A percentile compares a stretch with the other conserved stretches of the same genome.
Conservation (phyloP, 805 yeast species). For the Schwanniomyces occidentalis region DNA sequence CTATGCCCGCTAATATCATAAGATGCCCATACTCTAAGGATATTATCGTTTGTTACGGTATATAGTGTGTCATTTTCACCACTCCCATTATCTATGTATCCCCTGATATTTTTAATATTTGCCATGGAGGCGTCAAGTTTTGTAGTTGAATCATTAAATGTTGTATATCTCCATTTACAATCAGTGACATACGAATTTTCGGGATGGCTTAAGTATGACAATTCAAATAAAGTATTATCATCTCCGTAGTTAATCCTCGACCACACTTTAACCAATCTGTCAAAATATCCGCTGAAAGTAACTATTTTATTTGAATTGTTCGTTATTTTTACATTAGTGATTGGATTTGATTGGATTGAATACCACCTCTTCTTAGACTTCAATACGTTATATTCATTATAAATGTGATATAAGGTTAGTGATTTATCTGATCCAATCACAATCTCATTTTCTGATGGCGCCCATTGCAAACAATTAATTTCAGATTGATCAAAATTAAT, state of each 20-base stretch:
- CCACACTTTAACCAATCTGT: conserved; percentile 76
- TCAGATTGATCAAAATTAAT: conserved; percentile 9
- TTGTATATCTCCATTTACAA: conserved; percentile 54
- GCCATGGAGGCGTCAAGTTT: conserved; percentile 25
- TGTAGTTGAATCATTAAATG: conserved; percentile 7
- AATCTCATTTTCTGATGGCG: conserved; percentile 51
- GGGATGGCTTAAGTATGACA: conserved; percentile 68
- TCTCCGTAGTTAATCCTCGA: conserved; percentile 67
- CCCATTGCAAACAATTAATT: conserved; percentile 55
- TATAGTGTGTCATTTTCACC: conserved; percentile 49
- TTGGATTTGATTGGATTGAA: conserved; percentile 59
- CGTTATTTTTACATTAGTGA: conserved; percentile 57
- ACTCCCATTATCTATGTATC: conserved; percentile 30
- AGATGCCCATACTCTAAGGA: conserved; percentile 68
- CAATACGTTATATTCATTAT: conserved; percentile 46
- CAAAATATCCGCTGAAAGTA: conserved; percentile 63
- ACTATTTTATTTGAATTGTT: conserved; percentile 64
- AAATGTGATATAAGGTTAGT: conserved; percentile 55
- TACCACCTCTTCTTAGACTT: conserved; percentile 43
- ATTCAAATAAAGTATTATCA: conserved; percentile 58
- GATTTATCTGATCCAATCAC: conserved; percentile 55
- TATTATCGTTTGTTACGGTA: conserved; percentile 60
- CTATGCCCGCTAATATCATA: conserved; percentile 60
- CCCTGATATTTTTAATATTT: conserved; percentile 34
- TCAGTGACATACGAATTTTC: conserved; percentile 46